Percentiles rank a stretch among this genome's conserved stretches.
Conservation (phyloP, 2,329 filamentous ascomycete genomes). For the Claviceps pazoutovae region DNA sequence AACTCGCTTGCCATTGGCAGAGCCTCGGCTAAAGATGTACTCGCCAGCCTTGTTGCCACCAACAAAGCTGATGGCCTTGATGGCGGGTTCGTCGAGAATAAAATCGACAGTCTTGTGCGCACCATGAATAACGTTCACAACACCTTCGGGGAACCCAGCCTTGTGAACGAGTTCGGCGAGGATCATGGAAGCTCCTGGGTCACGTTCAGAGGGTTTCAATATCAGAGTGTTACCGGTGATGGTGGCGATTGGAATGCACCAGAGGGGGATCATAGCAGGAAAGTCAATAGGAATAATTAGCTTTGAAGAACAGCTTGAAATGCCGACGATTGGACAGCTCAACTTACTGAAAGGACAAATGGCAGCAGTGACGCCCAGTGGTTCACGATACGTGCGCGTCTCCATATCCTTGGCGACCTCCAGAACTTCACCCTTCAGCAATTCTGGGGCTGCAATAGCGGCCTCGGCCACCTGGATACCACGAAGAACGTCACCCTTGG, state of each 20-base stretch:
- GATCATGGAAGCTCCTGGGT: slow-evolving; percentile 76
- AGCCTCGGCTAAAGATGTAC: slow-evolving; percentile 69
- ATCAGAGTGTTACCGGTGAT: slow-evolving; percentile 74
- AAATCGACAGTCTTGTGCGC: slow-evolving; percentile 72
- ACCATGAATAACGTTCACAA: slow-evolving; percentile 73
- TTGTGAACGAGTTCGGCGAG: slow-evolving; percentile 66
- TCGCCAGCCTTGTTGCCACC: slow-evolving; percentile 79
- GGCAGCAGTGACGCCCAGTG: slow-evolving; percentile 65
- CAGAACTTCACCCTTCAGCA: slow-evolving; percentile 70
- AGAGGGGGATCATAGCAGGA: slow-evolving; percentile 86
- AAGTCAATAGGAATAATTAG: slow-evolving; percentile 45
- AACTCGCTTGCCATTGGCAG: slow-evolving; percentile 75
- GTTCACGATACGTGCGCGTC: slow-evolving; percentile 69
- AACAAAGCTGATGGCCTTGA: slow-evolving; percentile 80
- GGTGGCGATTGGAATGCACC: slow-evolving; percentile 75
- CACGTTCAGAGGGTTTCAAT: slow-evolving; percentile 75
- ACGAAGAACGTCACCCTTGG: slow-evolving; percentile 66
- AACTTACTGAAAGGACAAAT: slow-evolving; percentile 71
- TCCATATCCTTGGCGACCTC: slow-evolving; percentile 88
- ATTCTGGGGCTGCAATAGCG: slow-evolving; percentile 64
- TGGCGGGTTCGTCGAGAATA: slow-evolving; percentile 69
- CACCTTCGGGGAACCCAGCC: slow-evolving; percentile 69
- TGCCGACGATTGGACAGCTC: neutral
- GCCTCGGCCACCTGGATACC: slow-evolving; percentile 78
- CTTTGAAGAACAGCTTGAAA: neutral